Evolutionary conservation across 768 basidiomycete species (phyloP).

Genomic region (Ramaria sp.): DNA sequence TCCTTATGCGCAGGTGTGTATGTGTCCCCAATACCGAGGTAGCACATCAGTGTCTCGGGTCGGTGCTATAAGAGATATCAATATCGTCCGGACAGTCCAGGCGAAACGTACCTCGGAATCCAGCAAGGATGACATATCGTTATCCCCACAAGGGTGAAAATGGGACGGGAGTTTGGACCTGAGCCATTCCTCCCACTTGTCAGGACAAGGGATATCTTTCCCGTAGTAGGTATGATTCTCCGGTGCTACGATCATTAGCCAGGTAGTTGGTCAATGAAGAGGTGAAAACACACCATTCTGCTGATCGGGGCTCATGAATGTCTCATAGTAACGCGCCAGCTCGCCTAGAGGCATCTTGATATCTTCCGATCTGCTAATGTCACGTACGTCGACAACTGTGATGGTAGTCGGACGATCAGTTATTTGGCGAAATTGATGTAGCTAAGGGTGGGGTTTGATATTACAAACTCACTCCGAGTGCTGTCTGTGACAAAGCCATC

Average conservation of each 20-base stretch:
- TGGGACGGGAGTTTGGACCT: constrained; percentile 37
- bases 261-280: not conserved
- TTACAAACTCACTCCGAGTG: constrained; percentile 16
- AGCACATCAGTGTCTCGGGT: constrained; percentile 79
- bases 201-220: constrained; percentile 66
- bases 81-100: constrained; percentile 6
- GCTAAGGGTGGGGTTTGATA: no score
- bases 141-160: constrained; percentile 39
- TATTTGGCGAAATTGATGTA: no score
- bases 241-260: not conserved
- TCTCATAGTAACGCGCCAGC: not conserved
- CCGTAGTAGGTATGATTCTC: constrained; percentile 37
- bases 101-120: constrained; percentile 35
- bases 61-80: constrained; percentile 28
- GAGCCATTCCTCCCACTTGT: constrained; percentile 55
- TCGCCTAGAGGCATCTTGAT: constrained; percentile 1
- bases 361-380: not conserved
- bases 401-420: not conserved
- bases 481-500: constrained; percentile 39
- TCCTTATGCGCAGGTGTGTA: constrained; percentile 83
- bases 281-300: not conserved
- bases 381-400: not conserved
- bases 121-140: constrained; percentile 49
- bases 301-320: not conserved
- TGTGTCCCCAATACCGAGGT: constrained; percentile 72